Percentiles rank a stretch among this genome's conserved stretches.
These are phyloP conservation scores for Suhomyces panamericanus DNA, from an alignment of 1,139 yeast genomes.

Conservation along the genomic window DNA sequence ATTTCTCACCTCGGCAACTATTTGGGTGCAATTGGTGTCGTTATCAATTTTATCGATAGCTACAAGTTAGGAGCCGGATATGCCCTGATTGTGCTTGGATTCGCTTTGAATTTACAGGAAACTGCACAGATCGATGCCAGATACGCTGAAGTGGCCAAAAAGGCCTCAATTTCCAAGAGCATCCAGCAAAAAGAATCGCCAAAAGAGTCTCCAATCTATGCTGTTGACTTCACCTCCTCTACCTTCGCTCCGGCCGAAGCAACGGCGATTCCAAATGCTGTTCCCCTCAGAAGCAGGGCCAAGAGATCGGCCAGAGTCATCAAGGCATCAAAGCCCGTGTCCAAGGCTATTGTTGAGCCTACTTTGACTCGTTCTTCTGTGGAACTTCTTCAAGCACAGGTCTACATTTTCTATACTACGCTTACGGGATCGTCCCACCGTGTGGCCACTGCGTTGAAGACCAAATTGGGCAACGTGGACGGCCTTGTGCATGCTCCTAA, in stretches of 20 bases:
- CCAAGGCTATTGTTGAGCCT: constrained; percentile 17
- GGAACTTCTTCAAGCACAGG: constrained; percentile 43
- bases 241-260: constrained; percentile 29
- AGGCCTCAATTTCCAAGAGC: neutral
- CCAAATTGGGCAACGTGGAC: constrained; percentile 31
- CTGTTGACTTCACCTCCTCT: constrained; percentile 47
- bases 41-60: neutral
- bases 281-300: constrained; percentile 21
- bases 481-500: constrained; percentile 48
- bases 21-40: neutral
- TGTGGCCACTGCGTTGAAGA: constrained; percentile 55
- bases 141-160: neutral
- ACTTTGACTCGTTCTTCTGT: constrained; percentile 33
- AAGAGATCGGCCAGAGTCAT: constrained; percentile 42
- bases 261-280: constrained; percentile 23
- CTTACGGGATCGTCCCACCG: constrained; percentile 80
- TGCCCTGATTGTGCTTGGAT: neutral
- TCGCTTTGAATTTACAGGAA: neutral
- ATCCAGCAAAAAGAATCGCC: neutral
- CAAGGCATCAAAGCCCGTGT: constrained; percentile 35
- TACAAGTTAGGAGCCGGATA: neutral
- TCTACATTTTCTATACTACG: constrained; percentile 77
- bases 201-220: constrained; percentile 39
- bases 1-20: neutral
- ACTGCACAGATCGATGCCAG: neutral